A percentile compares a stretch with the other conserved stretches of the same genome.
These are phyloP conservation scores for Trypanosoma platydactyli DNA, from an alignment of 208 protist genomes.

Conservation along the genomic window DNA sequence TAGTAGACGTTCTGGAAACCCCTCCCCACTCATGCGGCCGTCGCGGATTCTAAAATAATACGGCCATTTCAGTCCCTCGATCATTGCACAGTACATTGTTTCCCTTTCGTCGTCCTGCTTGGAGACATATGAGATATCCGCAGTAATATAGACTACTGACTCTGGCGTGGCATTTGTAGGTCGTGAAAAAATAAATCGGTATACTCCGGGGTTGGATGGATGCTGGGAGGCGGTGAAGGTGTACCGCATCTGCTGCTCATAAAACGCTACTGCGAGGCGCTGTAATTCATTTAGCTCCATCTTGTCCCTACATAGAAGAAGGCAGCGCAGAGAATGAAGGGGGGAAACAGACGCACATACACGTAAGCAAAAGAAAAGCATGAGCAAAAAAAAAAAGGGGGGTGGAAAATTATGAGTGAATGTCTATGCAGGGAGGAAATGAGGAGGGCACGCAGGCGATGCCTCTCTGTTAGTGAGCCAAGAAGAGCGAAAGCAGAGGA, in stretches of 20 bases:
- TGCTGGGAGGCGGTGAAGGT: slow-evolving; percentile 30
- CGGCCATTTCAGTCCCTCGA: slow-evolving; percentile 30
- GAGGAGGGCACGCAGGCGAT: too few relatives aligned
- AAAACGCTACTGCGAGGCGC: slow-evolving; percentile 20
- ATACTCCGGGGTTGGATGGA: slow-evolving; percentile 22
- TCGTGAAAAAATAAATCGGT: slow-evolving; percentile 32
- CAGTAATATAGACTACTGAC: slow-evolving; percentile 29
- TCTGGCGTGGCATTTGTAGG: slow-evolving; percentile 28
- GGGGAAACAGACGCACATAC: too few relatives aligned
- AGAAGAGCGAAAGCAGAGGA: too few relatives aligned
- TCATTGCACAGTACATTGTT: slow-evolving; percentile 24
- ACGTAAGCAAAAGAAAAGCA: neutral
- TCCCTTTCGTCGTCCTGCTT: slow-evolving; percentile 5
- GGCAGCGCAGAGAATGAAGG: too few relatives aligned
- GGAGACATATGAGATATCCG: slow-evolving; percentile 15
- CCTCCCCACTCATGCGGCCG: slow-evolving; percentile 10
- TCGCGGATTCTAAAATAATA: slow-evolving; percentile 25
- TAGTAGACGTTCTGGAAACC: slow-evolving; percentile 24
- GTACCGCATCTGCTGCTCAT: slow-evolving; percentile 23
- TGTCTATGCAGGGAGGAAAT: too few relatives aligned
- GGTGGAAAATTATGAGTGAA: too few relatives aligned
- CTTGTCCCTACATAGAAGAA: neutral
- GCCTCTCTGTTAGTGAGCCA: too few relatives aligned
- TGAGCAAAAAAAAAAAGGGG: too few relatives aligned
- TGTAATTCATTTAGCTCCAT: slow-evolving; percentile 32